Percentiles rank a stretch among this genome's conserved stretches.
Conservation (phyloP, 2,329 filamentous ascomycete species). For the Venturiaceae sp. region DNA sequence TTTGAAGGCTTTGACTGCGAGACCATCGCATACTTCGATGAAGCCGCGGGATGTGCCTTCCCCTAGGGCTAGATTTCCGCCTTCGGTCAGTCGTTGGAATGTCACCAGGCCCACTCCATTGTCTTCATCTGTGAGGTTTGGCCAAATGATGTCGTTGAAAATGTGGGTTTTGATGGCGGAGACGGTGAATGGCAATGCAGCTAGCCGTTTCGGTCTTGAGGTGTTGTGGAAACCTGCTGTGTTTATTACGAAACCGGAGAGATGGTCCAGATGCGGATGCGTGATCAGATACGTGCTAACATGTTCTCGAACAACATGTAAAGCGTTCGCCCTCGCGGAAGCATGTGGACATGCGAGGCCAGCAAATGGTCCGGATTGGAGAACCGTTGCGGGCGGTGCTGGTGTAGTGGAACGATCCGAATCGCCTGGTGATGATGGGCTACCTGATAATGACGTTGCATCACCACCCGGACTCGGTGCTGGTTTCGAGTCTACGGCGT, state of each 20-base stretch:
- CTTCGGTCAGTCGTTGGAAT: constrained; percentile 80
- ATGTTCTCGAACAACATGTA: constrained; percentile 66
- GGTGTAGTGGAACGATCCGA: constrained; percentile 23
- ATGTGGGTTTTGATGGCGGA: constrained; percentile 86
- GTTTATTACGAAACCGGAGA: constrained; percentile 86
- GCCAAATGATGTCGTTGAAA: constrained; percentile 98
- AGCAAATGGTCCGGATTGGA: constrained; percentile 61
- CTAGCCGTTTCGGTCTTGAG: constrained; percentile 70
- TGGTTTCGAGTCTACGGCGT: background rate
- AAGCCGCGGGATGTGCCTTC: constrained; percentile 75
- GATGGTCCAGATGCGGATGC: constrained; percentile 93
- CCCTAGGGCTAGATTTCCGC: constrained; percentile 75
- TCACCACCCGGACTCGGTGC: background rate
- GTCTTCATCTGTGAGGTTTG: constrained; percentile 92
- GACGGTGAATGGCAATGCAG: constrained; percentile 81
- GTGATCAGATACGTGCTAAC: constrained; percentile 88
- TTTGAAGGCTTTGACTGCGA: constrained; percentile 80
- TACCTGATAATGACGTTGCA: constrained; percentile 6
- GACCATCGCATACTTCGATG: constrained; percentile 75
- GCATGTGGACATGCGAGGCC: constrained; percentile 62
- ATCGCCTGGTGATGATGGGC: background rate
- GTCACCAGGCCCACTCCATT: constrained; percentile 87
- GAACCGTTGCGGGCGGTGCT: constrained; percentile 44
- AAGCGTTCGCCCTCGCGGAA: constrained; percentile 66
- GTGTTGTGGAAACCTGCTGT: constrained; percentile 76